Base-by-base conservation (phyloP, 257 asterid species). In the Nicotiana tomentosiformis region DNA sequence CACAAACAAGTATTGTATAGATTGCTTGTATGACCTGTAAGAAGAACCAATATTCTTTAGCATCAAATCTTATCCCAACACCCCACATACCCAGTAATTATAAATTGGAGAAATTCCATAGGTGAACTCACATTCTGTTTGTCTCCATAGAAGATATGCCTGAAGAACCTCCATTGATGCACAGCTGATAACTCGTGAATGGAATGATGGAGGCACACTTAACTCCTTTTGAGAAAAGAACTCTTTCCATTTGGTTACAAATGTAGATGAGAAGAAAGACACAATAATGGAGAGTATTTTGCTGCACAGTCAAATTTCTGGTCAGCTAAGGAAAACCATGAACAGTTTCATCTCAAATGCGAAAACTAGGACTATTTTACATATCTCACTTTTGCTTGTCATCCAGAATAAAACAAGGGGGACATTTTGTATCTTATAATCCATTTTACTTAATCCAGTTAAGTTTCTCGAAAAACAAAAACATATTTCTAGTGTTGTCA, bases 161-260 rank as follows among this genome's bases (percentile, higher is more conserved):
- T 94, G 99, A 85, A 95, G 98, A 86, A 95, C 91, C 85, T 90
- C 97, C 89, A 93, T 15, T 55, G 97, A 89, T 56, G 96, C 92
- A 90, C 97, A 92, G n/a, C 78, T 69, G 72, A 94, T 89, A 77
- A 91, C 92, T 77, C 88, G 92, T 66, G 97, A 90, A 37, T 87
- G 90, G 84, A 94, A 90, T 79, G 97, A 91, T 78, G 98, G 99
- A 39, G 92, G 89, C 78, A 68, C 83, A 77, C 82, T 86, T 82
- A 94, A 84, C 69, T 86, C 88, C 82, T 85, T 91, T 78, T 82
- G 87, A 81, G 90, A 92, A 86, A 95, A 88, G 84, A 90, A 62
- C 55, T 85, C 84, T 82, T 90, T 91, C 97, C 99, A 95, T 84
- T 93, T 95, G 83, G 88, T 56, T 85, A 93, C 90, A 66, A 89